Evolutionary conservation across 176 grass and related monocot species (phyloP).

Genomic region (Zea mays): Zm-B73-REFERENCE-NAM-5.0 NC_050097.1:241455001-241455500

Average conservation of each 20-base stretch:
- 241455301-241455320: too few species aligned
- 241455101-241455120: neutral
- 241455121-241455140: constrained; percentile 2
- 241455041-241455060: constrained; percentile 70
- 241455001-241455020: constrained; percentile 67
- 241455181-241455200: neutral
- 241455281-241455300: too few species aligned
- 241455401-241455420: too few species aligned
- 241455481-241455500: too few species aligned
- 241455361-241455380: too few species aligned
- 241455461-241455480: too few species aligned
- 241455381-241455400: too few species aligned
- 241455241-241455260: constrained; percentile 43
- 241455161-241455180: neutral
- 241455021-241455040: constrained; percentile 79
- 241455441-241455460: too few species aligned
- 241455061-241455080: constrained; percentile 28
- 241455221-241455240: neutral
- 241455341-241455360: too few species aligned
- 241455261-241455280: constrained; percentile 50
- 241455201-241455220: neutral
- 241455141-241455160: constrained; percentile 21
- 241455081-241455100: too few species aligned
- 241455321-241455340: too few species aligned
- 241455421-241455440: too few species aligned